phyloP scores from a whole-genome alignment of 2,329 filamentous ascomycete species.

The Colletotrichum sp. region DNA sequence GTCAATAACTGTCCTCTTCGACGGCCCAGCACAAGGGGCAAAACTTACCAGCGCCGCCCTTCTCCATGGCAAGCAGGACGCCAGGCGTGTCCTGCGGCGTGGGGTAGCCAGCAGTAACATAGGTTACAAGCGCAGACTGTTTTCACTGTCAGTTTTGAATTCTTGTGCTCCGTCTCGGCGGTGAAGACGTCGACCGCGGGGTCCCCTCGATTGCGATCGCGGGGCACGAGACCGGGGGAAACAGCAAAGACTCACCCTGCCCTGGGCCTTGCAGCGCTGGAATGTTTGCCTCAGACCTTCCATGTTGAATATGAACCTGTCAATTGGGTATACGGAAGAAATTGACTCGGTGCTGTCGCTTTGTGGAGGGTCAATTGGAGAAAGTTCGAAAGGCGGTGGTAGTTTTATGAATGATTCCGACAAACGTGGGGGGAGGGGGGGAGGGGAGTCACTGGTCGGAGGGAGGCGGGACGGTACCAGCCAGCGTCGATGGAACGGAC shows the following conservation, averaged over 20 bases:
- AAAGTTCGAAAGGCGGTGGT: neutral
- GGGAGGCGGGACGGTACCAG: neutral
- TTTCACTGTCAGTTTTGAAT: neutral
- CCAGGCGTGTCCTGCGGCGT: constrained; percentile 80
- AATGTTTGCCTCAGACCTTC: constrained; percentile 65
- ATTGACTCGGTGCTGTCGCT: constrained; percentile 1
- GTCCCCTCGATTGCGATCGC: constrained; percentile 22
- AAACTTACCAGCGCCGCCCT: constrained; percentile 80
- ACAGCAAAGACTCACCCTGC: constrained; percentile 49
- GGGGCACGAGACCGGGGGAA: constrained; percentile 23
- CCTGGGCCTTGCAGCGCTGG: constrained; percentile 62
- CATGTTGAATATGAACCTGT: constrained; percentile 41
- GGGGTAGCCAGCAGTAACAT: constrained; percentile 94
- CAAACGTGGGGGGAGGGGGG: neutral
- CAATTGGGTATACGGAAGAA: constrained; percentile 1
- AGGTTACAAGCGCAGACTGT: constrained; percentile 87
- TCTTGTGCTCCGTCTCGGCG: neutral
- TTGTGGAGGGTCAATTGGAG: neutral
- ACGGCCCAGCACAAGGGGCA: neutral
- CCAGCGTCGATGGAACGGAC: neutral
- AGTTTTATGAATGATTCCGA: constrained; percentile 9
- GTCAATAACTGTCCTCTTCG: neutral
- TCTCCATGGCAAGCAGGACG: constrained; percentile 88
- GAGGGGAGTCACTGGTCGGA: neutral
- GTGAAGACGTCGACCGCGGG: neutral